A percentile compares a stretch with the other conserved stretches of the same genome.
These are phyloP conservation scores for Stygiomarasmius scandens DNA, from an alignment of 1,284 basidiomycete species.

Conservation along the genomic window DNA sequence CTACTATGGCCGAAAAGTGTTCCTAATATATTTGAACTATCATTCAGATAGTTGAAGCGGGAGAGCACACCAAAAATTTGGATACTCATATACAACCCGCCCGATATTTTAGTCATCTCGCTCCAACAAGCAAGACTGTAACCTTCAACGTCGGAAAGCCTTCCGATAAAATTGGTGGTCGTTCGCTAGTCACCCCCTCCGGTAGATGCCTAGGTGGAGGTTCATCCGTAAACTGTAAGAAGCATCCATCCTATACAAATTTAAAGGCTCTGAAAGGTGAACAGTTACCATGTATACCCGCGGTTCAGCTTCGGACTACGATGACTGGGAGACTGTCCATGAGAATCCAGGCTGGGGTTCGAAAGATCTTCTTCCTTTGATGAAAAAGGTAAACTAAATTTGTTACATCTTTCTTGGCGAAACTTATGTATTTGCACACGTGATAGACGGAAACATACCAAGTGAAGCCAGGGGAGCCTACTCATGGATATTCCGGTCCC, in stretches of 20 bases:
- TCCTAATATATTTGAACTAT: too few species aligned
- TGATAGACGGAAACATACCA: constrained; percentile 42
- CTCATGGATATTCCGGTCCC: constrained; percentile 43
- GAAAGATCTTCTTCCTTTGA: constrained; percentile 39
- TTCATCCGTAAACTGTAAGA: constrained; percentile 43
- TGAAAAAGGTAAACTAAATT: constrained; percentile 37
- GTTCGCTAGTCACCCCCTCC: constrained; percentile 29
- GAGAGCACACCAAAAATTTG: constrained; percentile 34
- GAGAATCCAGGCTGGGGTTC: constrained; percentile 45
- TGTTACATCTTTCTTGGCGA: not conserved
- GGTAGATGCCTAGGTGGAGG: constrained; percentile 47
- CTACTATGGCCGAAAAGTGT: not conserved
- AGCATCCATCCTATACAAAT: not conserved
- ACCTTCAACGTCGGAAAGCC: constrained; percentile 33
- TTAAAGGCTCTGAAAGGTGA: not conserved
- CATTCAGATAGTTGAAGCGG: constrained; percentile 35
- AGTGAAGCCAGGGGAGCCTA: constrained; percentile 23
- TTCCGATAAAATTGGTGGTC: constrained; percentile 34
- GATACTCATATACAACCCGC: constrained; percentile 40
- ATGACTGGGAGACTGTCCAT: constrained; percentile 39
- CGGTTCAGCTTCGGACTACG: constrained; percentile 42
- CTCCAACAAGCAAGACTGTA: constrained; percentile 35
- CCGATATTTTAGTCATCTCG: constrained; percentile 37
- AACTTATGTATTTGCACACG: not conserved
- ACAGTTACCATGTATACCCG: constrained; percentile 42